phyloP scores from a whole-genome alignment of 192 early-diverging fungal genomes.

The Coemansia sp. region DNA sequence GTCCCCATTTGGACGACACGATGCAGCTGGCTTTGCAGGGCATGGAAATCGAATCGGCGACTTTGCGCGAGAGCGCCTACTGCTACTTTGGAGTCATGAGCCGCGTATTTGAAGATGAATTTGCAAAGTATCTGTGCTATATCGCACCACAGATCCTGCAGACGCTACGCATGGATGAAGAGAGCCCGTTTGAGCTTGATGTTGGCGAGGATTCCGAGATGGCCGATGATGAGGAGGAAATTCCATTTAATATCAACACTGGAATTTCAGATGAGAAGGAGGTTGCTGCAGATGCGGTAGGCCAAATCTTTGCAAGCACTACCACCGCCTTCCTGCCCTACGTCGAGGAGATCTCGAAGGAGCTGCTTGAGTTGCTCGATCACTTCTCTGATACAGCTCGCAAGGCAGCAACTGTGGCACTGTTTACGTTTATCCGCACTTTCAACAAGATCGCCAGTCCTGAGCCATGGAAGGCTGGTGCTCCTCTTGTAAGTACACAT shows the following conservation, averaged over 20 bases:
- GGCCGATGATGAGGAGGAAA: constrained; percentile 58
- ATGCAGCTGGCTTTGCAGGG: constrained; percentile 80
- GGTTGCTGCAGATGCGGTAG: constrained; percentile 82
- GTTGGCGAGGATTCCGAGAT: constrained; percentile 21
- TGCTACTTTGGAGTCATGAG: constrained; percentile 84
- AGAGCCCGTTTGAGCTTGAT: constrained; percentile 25
- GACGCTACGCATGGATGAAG: constrained; percentile 78
- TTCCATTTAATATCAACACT: constrained; percentile 65
- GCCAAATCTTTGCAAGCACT: constrained; percentile 82
- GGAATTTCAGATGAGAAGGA: constrained; percentile 93
- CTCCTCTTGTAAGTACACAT: constrained; percentile 55
- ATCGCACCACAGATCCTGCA: constrained; percentile 81
- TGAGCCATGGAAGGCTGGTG: constrained; percentile 73
- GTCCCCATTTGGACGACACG: constrained; percentile 69
- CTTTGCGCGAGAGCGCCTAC: constrained; percentile 81
- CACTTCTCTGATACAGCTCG: constrained; percentile 83
- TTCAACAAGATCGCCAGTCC: constrained; percentile 70
- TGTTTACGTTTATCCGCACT: constrained; percentile 77
- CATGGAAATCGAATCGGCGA: constrained; percentile 67
- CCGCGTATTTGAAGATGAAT: constrained; percentile 79
- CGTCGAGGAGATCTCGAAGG: constrained; percentile 68
- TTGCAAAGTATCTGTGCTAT: constrained; percentile 68
- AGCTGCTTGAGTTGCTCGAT: constrained; percentile 64
- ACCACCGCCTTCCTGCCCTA: constrained; percentile 77
- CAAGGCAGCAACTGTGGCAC: constrained; percentile 67